Evolutionary conservation across 2,329 filamentous ascomycete species (phyloP), one percentile per base, ranked within the genome.

Genomic region (Stemphylium vesicarium): DNA sequence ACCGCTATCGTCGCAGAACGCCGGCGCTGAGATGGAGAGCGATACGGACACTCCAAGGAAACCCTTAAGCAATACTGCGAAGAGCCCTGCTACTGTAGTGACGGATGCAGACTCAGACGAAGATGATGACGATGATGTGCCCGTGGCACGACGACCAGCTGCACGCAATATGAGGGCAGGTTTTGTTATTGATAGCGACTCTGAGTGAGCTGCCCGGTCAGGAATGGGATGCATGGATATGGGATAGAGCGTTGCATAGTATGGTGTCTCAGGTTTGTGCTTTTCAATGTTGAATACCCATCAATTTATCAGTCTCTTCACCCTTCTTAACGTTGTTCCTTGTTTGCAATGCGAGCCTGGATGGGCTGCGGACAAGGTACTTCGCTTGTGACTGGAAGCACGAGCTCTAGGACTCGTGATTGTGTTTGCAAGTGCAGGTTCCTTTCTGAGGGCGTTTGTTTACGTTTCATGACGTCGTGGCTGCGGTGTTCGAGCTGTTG

Each of bases 131-230:
- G 78, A 68, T 1, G 75, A 77, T 36, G 69, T 62, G 36, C 63
- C 73, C 41, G 70, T 73, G 15, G 64, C 70, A 12, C 66, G 70
- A 8, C 75, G 75, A 47, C 66, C 70, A 12, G 64, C 65, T 13
- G 72, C 72, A 35, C 72, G 78, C 26, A 74, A 65, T 42, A 70
- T 69, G 37, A 68, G 78, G 46, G 78, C 75, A 33, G 78, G 76
- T 0, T 79, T 80, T 56, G 64, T 81, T 35, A 65, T 80, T 64
- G 77, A 78, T 41, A 79, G 79, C 51, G 78, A 80, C 64, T 77
- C 74, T 22, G 75, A 77, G 53, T 77, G 65, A 65, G 4, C 13
- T 15, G 13, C n/a, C 22, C 26, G 9, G 26, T 29, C 26, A 9
- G 29, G n/a, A 29, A 16, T 37, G 13, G 6, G 33, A 26, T 49